Conservation (phyloP, 805 yeast species). For the Danielia oregonensis region DNA sequence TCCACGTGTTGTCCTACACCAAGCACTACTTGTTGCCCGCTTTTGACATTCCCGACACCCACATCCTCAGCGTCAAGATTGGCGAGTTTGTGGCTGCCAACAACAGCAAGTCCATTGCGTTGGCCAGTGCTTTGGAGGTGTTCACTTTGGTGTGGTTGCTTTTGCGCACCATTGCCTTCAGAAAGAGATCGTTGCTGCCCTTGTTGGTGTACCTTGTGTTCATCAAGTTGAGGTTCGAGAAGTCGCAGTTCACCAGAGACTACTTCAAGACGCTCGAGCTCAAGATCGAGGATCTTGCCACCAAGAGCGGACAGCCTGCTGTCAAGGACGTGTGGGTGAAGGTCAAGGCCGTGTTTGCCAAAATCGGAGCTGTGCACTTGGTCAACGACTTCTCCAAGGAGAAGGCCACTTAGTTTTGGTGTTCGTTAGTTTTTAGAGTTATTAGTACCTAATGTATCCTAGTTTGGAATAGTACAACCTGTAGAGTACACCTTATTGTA, state of each 20-base stretch:
- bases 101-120: conserved; percentile 35
- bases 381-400: conserved; percentile 37
- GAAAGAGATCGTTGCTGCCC: conserved; percentile 58
- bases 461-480: too few species aligned
- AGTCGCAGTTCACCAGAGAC: conserved; percentile 66
- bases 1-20: conserved; percentile 75
- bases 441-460: neutral
- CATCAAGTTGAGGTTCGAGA: conserved; percentile 74
- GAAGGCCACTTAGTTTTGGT: conserved; percentile 18
- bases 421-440: too few species aligned
- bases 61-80: conserved; percentile 36
- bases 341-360: conserved; percentile 28
- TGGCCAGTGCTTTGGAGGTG: conserved; percentile 38
- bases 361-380: conserved; percentile 24
- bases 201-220: conserved; percentile 55
- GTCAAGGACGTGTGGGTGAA: conserved; percentile 36
- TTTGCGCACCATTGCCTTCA: conserved; percentile 55
- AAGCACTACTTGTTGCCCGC: conserved; percentile 67
- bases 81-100: conserved; percentile 31
- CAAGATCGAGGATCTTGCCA: conserved; percentile 29
- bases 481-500: too few species aligned
- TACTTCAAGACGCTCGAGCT: conserved; percentile 69
- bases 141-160: conserved; percentile 43
- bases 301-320: conserved; percentile 25
- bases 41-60: conserved; percentile 33